Evolutionary conservation across 139 green algal genomes (phyloP), one percentile per base, ranked within the genome.

Genomic region (Dunaliella primolecta): DNA sequence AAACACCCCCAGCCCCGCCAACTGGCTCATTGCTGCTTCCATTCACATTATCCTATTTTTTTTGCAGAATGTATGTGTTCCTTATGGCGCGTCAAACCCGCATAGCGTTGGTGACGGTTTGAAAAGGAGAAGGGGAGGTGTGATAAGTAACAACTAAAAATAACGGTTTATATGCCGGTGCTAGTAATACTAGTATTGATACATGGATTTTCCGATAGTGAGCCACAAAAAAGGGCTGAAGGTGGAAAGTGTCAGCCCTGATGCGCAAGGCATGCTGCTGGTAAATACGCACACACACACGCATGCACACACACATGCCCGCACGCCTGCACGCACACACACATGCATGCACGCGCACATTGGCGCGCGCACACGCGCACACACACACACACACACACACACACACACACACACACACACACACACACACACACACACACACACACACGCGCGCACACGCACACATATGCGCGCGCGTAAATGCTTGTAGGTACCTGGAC

Each of bases 351-450:
- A 64, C 46, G 15, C 46, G 15, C 46, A 64, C 46, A 64, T 15
- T 25, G 7, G 15, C 46, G 11, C 72, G 3, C n/a, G n/a, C n/a
- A n/a, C n/a, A n/a, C n/a, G n/a, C n/a, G n/a, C 46, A 64, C 46
- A 64, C 46, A 64, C 46, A 64, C 46, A 64, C 46, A 64, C 46
- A 64, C 46, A 64, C 46, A 64, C 46, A 64, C 46, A 36, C 72
- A 32, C 57, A 74, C 29, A 78, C 72, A 78, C 29, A 78, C 29
- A 32, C 30, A 78, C 72, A 78, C 72, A 33, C 72, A 78, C 72
- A 74, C 57, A 74, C 29, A 78, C 72, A 78, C 29, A 78, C 29
- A 32, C 30, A 78, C 72, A 78, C 72, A 33, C 72, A 78, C 72
- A 33, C 29, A 36, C 72, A 33, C 30, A 33, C 72, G 21, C 72